Evolutionary conservation across 345 rosid genomes (phyloP), one percentile per base, ranked within the genome.

Genomic region (Balakata baccata): DNA sequence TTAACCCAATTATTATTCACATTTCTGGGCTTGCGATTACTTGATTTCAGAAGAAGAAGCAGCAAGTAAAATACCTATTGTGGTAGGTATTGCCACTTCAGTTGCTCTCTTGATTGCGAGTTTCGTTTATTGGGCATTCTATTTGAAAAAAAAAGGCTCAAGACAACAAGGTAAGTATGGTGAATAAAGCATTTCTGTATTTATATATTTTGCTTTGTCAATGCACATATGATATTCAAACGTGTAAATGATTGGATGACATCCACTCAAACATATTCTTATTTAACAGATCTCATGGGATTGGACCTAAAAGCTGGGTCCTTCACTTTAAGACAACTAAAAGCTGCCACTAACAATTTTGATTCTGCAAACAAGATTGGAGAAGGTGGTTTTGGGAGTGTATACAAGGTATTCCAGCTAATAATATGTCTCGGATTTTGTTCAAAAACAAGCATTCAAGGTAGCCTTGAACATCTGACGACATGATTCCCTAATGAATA

Each of bases 361-460:
- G 83, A 78, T 71, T 51, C 84, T 37, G 46, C 29, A 61, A 84
- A 86, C 76, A 88, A 88, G 77, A 83, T 88, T 8, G 92, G 92
- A 59, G 89, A 88, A 79, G 92, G 92, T 63, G 92, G 89, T 64
- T 88, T 88, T 41, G 89, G 92, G 67, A 45, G 87, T 59, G 92
- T 88, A 0, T 86, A 76, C 75, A 88, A 85, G 89, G 92, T 54
- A n/a, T 4, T 53, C 22, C 22, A 18, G n/a, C n/a, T n/a, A n/a
- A n/a, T n/a, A n/a, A n/a, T n/a, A n/a, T n/a, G n/a, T n/a, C n/a
- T n/a, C n/a, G n/a, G n/a, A n/a, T n/a, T n/a, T n/a, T n/a, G n/a
- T n/a, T n/a, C n/a, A n/a, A n/a, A n/a, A n/a, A n/a, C n/a, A n/a
- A n/a, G n/a, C n/a, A n/a, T n/a, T n/a, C n/a, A n/a, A n/a, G n/a